Percentiles rank a stretch among this genome's conserved stretches.
phyloP scores from a whole-genome alignment of 768 basidiomycete species.

The Dioszegia crocea region DNA sequence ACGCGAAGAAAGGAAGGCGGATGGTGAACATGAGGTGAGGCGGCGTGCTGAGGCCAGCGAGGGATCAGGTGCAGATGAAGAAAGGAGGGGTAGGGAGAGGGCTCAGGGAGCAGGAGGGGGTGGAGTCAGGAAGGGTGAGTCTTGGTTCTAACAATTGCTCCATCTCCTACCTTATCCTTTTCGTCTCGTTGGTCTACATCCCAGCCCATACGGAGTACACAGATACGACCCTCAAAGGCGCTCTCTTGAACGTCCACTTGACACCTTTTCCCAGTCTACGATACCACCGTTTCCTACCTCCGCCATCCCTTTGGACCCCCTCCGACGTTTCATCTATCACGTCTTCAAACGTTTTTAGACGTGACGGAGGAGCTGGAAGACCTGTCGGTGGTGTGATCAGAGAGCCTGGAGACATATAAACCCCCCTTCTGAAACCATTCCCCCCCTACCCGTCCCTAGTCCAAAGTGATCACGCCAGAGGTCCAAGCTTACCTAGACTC shows the following conservation, averaged over 20 bases:
- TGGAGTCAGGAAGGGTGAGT: conserved; percentile 10
- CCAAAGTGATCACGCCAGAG: not conserved
- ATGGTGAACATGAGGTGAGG: not conserved
- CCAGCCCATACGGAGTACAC: too few species aligned
- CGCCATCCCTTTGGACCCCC: not conserved
- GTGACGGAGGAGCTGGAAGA: too few species aligned
- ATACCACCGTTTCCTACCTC: not conserved
- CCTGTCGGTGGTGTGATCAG: too few species aligned
- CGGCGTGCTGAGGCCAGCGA: not conserved
- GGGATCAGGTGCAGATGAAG: not conserved
- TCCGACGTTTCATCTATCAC: not conserved
- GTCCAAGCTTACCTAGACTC: not conserved
- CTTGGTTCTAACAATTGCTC: not conserved
- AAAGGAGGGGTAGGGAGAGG: conserved; percentile 7
- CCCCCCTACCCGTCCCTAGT: not conserved
- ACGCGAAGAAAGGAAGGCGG: not conserved
- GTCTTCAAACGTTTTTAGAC: too few species aligned
- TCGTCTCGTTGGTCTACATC: too few species aligned
- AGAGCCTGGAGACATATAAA: not conserved
- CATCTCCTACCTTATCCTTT: not conserved
- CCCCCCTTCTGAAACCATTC: not conserved
- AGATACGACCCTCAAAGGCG: too few species aligned
- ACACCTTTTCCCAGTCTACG: too few species aligned
- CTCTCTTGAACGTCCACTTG: too few species aligned
- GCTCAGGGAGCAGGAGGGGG: not conserved